Percentiles rank a stretch among this genome's conserved stretches.
These are phyloP conservation scores for Oryza glaberrima DNA, from an alignment of 176 grass and related monocot genomes.

Conservation along the genomic window DNA sequence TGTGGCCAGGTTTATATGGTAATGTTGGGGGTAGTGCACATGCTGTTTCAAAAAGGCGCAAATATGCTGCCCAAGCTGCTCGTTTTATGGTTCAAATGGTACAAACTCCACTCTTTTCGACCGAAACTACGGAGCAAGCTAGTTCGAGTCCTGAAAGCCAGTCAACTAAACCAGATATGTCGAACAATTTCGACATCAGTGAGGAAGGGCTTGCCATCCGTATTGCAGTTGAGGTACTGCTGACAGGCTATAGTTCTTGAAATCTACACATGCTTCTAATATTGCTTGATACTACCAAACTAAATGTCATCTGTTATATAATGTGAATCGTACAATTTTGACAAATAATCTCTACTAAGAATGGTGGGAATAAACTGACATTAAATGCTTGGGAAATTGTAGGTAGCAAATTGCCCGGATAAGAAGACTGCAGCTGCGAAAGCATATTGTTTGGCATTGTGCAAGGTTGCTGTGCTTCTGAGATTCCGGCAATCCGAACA, in stretches of 20 bases:
- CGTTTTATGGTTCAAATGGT: conserved; percentile 97
- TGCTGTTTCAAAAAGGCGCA: conserved; percentile 72
- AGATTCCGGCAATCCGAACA: conserved; percentile 78
- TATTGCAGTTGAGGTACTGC: conserved; percentile 76
- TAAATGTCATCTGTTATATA: conserved; percentile 5
- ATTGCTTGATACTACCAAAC: not conserved
- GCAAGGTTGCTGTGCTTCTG: conserved; percentile 59
- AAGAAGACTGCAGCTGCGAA: conserved; percentile 79
- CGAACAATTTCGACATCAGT: conserved; percentile 53
- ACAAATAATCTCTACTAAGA: not conserved
- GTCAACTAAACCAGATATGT: conserved; percentile 35
- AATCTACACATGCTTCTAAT: conserved; percentile 1
- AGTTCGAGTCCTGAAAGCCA: conserved; percentile 49
- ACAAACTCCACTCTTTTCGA: conserved; percentile 67
- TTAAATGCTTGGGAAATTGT: conserved; percentile 39
- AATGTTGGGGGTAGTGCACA: conserved; percentile 57
- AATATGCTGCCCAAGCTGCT: conserved; percentile 64
- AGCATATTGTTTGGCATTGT: conserved; percentile 73
- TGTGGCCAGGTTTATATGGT: conserved; percentile 91
- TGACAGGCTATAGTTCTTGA: not conserved
- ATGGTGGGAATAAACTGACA: conserved; percentile 21
- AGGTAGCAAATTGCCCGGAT: conserved; percentile 71
- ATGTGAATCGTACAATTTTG: not conserved
- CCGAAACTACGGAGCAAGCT: conserved; percentile 47
- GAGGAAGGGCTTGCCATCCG: conserved; percentile 89